These are phyloP conservation scores for Phytophthora sansomeana DNA, from an alignment of 352 stramenopile species.

Conservation along the genomic window DNA sequence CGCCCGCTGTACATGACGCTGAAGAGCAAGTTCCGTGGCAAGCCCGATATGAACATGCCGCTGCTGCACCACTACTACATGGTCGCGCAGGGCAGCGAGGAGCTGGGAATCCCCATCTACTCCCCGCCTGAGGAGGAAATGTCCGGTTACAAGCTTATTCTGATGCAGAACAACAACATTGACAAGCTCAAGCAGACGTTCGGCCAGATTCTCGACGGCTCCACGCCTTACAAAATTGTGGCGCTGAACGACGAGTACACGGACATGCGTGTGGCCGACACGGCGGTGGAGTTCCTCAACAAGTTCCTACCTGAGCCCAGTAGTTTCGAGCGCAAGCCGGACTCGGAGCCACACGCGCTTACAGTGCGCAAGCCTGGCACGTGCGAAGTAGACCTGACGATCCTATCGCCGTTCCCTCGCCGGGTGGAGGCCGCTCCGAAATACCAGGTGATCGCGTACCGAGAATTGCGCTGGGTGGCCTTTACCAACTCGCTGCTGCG, in stretches of 20 bases:
- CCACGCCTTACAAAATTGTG: slow-evolving; percentile 78
- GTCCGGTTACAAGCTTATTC: slow-evolving; percentile 84
- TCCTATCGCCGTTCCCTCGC: slow-evolving; percentile 70
- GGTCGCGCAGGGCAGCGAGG: slow-evolving; percentile 78
- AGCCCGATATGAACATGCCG: slow-evolving; percentile 91
- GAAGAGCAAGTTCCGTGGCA: slow-evolving; percentile 86
- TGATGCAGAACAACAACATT: slow-evolving; percentile 88
- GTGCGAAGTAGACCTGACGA: slow-evolving; percentile 77
- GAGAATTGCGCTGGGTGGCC: slow-evolving; percentile 79
- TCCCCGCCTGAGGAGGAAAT: slow-evolving; percentile 78
- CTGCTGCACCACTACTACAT: slow-evolving; percentile 91
- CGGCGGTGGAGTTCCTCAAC: slow-evolving; percentile 70
- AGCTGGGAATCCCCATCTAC: slow-evolving; percentile 83
- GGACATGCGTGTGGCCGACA: slow-evolving; percentile 80
- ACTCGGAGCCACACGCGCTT: slow-evolving; percentile 47
- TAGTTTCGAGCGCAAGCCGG: slow-evolving; percentile 70
- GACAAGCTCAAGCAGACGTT: slow-evolving; percentile 78
- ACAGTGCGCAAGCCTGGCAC: slow-evolving; percentile 71
- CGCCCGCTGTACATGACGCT: slow-evolving; percentile 84
- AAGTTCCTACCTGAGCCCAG: slow-evolving; percentile 77
- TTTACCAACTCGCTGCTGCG: slow-evolving; percentile 85
- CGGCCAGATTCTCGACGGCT: slow-evolving; percentile 65
- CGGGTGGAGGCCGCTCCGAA: slow-evolving; percentile 72
- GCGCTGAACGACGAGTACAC: slow-evolving; percentile 91
- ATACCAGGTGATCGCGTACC: slow-evolving; percentile 85